Percentiles rank a stretch among this genome's conserved stretches.
Evolutionary conservation across 805 yeast genomes (phyloP).

Genomic region (Candida sanyiensis): DNA sequence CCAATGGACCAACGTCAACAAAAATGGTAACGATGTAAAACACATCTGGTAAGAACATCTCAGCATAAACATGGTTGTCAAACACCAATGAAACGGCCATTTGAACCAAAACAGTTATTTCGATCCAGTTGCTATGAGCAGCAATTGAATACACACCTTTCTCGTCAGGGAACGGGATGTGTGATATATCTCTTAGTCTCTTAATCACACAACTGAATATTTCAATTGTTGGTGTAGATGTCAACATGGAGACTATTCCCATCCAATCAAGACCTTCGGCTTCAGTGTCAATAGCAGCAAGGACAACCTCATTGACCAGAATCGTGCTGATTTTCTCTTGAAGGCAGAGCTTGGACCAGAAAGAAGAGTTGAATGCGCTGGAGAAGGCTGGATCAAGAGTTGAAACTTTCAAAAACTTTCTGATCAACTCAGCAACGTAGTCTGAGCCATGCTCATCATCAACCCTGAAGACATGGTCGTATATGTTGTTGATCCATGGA

Average conservation of each 20-base stretch:
- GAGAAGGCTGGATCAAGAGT: constrained; percentile 42
- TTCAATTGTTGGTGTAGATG: constrained; percentile 64
- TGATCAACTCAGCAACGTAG: constrained; percentile 51
- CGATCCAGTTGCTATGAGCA: constrained; percentile 59
- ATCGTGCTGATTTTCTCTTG: constrained; percentile 54
- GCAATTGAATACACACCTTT: constrained; percentile 40
- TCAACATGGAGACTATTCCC: constrained; percentile 54
- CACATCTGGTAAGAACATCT: constrained; percentile 65
- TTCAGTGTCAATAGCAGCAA: constrained; percentile 68
- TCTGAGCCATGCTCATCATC: constrained; percentile 57
- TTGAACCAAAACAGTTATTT: constrained; percentile 60
- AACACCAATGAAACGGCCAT: constrained; percentile 62
- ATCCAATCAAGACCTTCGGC: constrained; percentile 72
- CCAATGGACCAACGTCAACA: constrained; percentile 43
- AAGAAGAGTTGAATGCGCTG: constrained; percentile 47
- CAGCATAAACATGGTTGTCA: constrained; percentile 57
- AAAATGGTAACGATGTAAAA: constrained; percentile 60
- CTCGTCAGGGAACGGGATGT: constrained; percentile 40
- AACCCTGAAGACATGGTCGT: constrained; percentile 46
- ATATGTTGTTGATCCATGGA: constrained; percentile 73
- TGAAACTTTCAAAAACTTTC: constrained; percentile 57
- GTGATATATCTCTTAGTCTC: constrained; percentile 50
- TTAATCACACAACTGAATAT: constrained; percentile 60
- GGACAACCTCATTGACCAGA: constrained; percentile 67
- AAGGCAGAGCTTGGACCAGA: constrained; percentile 63